phyloP scores from a whole-genome alignment of 2,329 filamentous ascomycete genomes.

The Fonsecaea pedrosoi region DNA sequence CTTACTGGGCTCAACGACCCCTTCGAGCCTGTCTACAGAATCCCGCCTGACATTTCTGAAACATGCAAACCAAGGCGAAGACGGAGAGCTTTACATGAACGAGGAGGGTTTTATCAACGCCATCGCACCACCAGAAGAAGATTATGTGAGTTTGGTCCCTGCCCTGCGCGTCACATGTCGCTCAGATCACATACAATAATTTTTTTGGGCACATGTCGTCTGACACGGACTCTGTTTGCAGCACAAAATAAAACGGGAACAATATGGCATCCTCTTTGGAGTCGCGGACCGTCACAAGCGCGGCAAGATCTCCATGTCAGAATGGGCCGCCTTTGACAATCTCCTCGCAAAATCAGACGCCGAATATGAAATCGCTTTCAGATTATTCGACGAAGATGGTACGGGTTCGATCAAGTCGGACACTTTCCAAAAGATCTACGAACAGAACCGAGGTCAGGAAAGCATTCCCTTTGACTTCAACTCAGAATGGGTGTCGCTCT shows the following conservation, averaged over 20 bases:
- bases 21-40: conserved; percentile 72
- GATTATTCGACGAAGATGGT: conserved; percentile 87
- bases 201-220: conserved; percentile 5
- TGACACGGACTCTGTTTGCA: conserved; percentile 48
- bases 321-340: conserved; percentile 95
- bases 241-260: conserved; percentile 97
- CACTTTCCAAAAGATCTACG: conserved; percentile 82
- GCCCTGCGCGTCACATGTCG: conserved; percentile 8
- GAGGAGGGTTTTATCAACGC: conserved; percentile 89
- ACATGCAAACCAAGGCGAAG: conserved; percentile 76
- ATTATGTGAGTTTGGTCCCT: conserved; percentile 73
- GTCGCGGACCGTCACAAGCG: conserved; percentile 81
- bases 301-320: conserved; percentile 77
- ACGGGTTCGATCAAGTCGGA: conserved; percentile 88
- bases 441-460: conserved; percentile 82
- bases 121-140: conserved; percentile 82
- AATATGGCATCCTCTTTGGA: conserved; percentile 90
- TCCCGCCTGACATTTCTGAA: conserved; percentile 77
- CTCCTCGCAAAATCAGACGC: conserved; percentile 92
- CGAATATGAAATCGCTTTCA: conserved; percentile 98
- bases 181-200: neutral
- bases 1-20: conserved; percentile 68
- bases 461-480: conserved; percentile 96
- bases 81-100: conserved; percentile 80
- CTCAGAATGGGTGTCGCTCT: conserved; percentile 93